These are phyloP conservation scores for Oryza glumipatula DNA, from an alignment of 176 grass and related monocot genomes.

Conservation along the genomic window DNA sequence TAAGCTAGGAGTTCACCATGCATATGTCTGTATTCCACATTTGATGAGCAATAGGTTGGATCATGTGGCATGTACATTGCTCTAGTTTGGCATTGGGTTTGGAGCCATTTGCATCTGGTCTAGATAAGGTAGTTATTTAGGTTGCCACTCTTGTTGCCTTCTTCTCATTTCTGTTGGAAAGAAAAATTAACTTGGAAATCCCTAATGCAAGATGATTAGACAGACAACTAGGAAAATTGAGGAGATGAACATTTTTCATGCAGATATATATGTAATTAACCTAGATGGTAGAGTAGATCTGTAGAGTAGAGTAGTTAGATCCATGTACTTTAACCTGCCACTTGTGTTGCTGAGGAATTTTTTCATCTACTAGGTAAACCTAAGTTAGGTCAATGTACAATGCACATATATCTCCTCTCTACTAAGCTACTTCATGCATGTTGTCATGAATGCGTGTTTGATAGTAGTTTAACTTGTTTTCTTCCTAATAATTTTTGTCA, in stretches of 20 bases:
- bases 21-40: background rate
- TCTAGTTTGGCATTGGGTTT: conserved; percentile 42
- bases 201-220: conserved; percentile 1
- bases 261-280: background rate
- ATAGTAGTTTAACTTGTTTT: background rate
- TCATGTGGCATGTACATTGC: conserved; percentile 8
- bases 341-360: conserved; percentile 8
- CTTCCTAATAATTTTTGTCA: background rate
- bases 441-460: background rate
- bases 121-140: conserved; percentile 30
- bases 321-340: background rate
- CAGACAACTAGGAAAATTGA: background rate
- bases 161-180: background rate
- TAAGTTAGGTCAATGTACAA: conserved; percentile 39
- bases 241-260: background rate
- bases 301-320: background rate
- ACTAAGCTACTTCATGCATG: conserved; percentile 3
- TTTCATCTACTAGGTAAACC: background rate
- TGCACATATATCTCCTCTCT: background rate
- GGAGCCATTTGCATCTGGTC: conserved; percentile 14
- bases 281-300: background rate
- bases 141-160: background rate
- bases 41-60: background rate
- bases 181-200: background rate
- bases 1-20: background rate